phyloP scores from a whole-genome alignment of 2,329 filamentous ascomycete species.

The Amauroascus verrucosus region DNA sequence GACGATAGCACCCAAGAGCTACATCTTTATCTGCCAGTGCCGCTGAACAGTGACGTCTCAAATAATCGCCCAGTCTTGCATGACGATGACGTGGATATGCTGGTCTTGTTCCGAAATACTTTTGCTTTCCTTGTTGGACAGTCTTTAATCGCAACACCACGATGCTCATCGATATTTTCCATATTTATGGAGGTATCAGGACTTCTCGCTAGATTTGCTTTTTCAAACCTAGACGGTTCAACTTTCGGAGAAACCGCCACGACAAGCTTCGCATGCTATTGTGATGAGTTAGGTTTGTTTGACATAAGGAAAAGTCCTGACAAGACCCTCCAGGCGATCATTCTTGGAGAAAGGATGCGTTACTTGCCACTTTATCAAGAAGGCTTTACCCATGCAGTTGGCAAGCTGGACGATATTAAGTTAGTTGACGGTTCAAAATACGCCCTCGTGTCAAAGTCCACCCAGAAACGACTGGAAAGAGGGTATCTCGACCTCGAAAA shows the following conservation, averaged over 20 bases:
- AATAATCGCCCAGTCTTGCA: conserved; percentile 26
- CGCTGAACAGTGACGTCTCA: conserved; percentile 43
- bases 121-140: conserved; percentile 55
- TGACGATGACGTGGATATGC: conserved; percentile 45
- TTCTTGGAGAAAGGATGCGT: conserved; percentile 81
- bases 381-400: conserved; percentile 81
- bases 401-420: conserved; percentile 67
- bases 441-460: conserved; percentile 57
- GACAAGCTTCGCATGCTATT: conserved; percentile 47
- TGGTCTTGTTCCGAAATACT: conserved; percentile 52
- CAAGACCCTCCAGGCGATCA: conserved; percentile 77
- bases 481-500: conserved; percentile 69
- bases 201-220: conserved; percentile 48
- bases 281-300: conserved; percentile 63
- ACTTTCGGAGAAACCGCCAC: conserved; percentile 54
- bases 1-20: conserved; percentile 41
- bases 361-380: conserved; percentile 77
- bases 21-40: conserved; percentile 50
- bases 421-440: conserved; percentile 60
- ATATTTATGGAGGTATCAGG: conserved; percentile 53
- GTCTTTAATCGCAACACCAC: conserved; percentile 49
- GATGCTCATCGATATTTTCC: conserved; percentile 46
- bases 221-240: conserved; percentile 52
- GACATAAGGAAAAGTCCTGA: conserved; percentile 75
- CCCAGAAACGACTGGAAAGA: conserved; percentile 69